Percentiles rank a stretch among this genome's conserved stretches.
phyloP scores from a whole-genome alignment of 73 alveolate genomes.

The Paramecium tetraurelia region DNA sequence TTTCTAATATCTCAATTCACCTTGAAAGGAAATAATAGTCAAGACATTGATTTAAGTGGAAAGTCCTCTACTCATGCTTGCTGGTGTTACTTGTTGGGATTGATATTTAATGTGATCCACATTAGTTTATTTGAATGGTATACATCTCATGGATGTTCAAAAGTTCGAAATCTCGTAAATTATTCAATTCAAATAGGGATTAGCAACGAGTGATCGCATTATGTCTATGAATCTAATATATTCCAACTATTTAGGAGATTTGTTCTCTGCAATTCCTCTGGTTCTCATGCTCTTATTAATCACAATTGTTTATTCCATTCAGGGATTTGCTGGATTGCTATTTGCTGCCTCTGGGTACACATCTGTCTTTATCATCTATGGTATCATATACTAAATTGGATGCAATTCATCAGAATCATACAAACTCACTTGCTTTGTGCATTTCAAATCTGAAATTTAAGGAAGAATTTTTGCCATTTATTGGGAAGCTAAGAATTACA shows the following conservation, averaged over 20 bases:
- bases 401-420: conserved; percentile 5
- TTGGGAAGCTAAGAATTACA: conserved; percentile 45
- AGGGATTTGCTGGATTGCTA: conserved; percentile 16
- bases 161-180: conserved; percentile 21
- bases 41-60: not conserved
- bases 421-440: conserved; percentile 17
- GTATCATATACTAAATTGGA: not conserved
- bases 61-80: not conserved
- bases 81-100: conserved; percentile 27
- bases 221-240: conserved; percentile 8
- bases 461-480: not conserved
- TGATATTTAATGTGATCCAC: not conserved
- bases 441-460: not conserved
- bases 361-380: not conserved
- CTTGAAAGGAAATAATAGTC: not conserved
- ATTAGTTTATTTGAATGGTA: conserved; percentile 48
- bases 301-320: not conserved
- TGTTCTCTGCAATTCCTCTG: conserved; percentile 2
- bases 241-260: conserved; percentile 33
- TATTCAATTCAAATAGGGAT: not conserved
- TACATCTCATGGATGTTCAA: conserved; percentile 46
- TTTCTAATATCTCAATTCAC: not conserved
- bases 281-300: not conserved
- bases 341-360: conserved; percentile 30
- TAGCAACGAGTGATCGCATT: conserved; percentile 9